A percentile compares a stretch with the other conserved stretches of the same genome.
Conservation (phyloP, 495 filamentous ascomycete genomes). For the Sporormia fimetaria region DNA sequence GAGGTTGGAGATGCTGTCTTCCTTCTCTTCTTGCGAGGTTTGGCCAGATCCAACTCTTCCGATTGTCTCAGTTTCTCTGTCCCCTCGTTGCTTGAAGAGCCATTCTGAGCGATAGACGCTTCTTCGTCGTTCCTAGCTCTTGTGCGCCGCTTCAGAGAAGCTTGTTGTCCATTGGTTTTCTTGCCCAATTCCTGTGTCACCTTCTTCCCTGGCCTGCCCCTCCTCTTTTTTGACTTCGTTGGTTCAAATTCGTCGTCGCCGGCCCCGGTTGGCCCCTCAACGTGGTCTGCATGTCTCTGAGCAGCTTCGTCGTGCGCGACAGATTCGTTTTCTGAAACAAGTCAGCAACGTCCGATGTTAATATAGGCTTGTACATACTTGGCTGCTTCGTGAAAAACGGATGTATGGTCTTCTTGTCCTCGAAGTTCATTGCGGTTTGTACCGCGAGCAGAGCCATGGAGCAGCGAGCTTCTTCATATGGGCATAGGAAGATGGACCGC, state of each 20-base stretch:
- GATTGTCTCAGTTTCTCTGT: not conserved
- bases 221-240: too few species aligned
- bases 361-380: constrained; percentile 7
- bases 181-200: constrained; percentile 10
- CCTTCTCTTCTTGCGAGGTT: constrained; percentile 23
- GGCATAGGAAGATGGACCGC: too few species aligned
- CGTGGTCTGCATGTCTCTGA: too few species aligned
- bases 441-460: constrained; percentile 29
- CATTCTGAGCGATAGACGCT: not conserved
- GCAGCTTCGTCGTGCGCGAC: constrained; percentile 1
- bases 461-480: not conserved
- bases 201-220: not conserved
- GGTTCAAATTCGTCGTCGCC: constrained; percentile 8
- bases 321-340: constrained; percentile 4
- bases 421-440: constrained; percentile 28
- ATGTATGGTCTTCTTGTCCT: constrained; percentile 26
- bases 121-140: too few species aligned
- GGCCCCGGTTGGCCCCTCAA: too few species aligned
- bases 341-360: not conserved
- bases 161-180: too few species aligned
- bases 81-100: not conserved
- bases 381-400: constrained; percentile 30
- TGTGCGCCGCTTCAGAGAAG: constrained; percentile 4
- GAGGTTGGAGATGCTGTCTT: constrained; percentile 16
- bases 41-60: constrained; percentile 16